A percentile compares a stretch with the other conserved stretches of the same genome.
These are phyloP conservation scores for Cryptosporidium meleagridis DNA, from an alignment of 169 alveolate genomes.

Conservation along the genomic window DNA sequence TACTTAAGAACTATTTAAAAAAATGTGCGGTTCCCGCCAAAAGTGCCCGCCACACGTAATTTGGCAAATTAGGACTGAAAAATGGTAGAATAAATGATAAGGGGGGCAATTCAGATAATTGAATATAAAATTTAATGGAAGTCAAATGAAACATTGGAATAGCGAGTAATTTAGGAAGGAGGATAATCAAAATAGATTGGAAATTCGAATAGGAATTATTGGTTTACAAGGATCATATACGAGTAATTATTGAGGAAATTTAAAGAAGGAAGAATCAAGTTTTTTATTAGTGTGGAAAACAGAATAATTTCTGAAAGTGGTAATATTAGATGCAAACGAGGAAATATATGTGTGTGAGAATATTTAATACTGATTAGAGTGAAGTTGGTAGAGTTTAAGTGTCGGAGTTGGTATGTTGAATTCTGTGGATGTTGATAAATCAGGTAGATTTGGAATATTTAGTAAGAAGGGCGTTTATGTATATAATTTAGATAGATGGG, in stretches of 20 bases:
- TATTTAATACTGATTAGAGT: neutral
- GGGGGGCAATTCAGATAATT: neutral
- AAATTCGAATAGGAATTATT: neutral
- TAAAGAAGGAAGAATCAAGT: neutral
- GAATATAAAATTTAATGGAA: neutral
- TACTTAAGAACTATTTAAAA: neutral
- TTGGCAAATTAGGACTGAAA: neutral
- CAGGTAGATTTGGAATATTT: conserved; percentile 21
- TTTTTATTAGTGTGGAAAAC: neutral
- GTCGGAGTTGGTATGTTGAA: neutral
- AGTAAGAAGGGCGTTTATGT: conserved; percentile 4
- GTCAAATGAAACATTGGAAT: neutral
- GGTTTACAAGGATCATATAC: neutral
- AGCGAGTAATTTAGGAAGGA: neutral
- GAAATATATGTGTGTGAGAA: neutral
- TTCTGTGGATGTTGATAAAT: conserved; percentile 42
- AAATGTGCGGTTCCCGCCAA: neutral
- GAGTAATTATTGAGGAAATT: neutral
- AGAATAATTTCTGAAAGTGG: neutral
- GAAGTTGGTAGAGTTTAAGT: neutral
- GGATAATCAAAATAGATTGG: neutral
- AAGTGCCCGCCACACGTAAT: neutral
- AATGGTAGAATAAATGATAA: neutral
- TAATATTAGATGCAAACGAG: neutral
- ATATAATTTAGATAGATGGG: conserved; percentile 1